Percentiles rank a stretch among this genome's conserved stretches.
These are phyloP conservation scores for Fusarium acutatum DNA, from an alignment of 2,329 filamentous ascomycete species.

Conservation along the genomic window DNA sequence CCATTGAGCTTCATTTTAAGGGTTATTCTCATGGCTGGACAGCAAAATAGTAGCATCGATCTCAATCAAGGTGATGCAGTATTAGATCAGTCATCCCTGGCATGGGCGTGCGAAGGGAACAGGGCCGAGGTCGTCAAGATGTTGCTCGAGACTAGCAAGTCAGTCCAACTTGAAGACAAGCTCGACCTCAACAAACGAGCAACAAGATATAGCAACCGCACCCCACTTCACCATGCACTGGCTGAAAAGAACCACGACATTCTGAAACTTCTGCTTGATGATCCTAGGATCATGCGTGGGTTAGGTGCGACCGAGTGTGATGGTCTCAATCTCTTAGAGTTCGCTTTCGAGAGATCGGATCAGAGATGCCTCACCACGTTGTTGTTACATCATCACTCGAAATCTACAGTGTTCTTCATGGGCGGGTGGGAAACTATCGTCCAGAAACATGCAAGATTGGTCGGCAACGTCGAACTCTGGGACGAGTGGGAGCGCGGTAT, in stretches of 20 bases:
- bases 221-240: background rate
- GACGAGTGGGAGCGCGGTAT: background rate
- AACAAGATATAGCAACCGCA: too few species aligned
- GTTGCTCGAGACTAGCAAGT: background rate
- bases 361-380: background rate
- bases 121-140: background rate
- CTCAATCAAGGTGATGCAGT: background rate
- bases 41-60: background rate
- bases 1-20: background rate
- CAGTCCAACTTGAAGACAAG: background rate
- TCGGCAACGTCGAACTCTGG: background rate
- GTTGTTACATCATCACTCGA: background rate
- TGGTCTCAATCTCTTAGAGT: background rate
- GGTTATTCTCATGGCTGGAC: background rate
- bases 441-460: background rate
- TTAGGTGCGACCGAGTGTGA: background rate
- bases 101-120: background rate
- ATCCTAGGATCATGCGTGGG: background rate
- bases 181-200: background rate
- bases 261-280: background rate
- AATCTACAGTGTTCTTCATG: background rate
- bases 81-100: background rate
- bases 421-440: background rate
- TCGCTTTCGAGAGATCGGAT: background rate
- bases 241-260: background rate